A percentile compares a stretch with the other conserved stretches of the same genome.
Conservation (phyloP, 2,329 filamentous ascomycete species). For the Leptographium galeiforme region DNA sequence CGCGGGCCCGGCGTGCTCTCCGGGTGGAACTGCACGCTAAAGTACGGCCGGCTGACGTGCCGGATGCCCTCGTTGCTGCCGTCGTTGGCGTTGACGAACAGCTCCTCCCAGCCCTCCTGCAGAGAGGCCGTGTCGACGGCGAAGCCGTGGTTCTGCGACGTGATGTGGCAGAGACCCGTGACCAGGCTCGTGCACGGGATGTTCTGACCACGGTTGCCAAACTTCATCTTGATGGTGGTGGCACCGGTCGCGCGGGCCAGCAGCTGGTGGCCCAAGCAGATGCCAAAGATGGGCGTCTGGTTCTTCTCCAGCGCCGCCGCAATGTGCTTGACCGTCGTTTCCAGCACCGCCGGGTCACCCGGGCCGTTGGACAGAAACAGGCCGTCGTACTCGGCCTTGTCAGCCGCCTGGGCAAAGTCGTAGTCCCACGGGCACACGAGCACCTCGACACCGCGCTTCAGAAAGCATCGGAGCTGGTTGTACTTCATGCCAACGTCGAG, state of each 20-base stretch:
- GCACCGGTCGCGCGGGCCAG: constrained; percentile 81
- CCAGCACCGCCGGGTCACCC: constrained; percentile 81
- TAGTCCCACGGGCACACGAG: constrained; percentile 94
- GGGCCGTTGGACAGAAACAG: constrained; percentile 97
- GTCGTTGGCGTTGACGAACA: constrained; percentile 97
- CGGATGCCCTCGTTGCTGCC: constrained; percentile 96
- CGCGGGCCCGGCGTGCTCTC: constrained; percentile 91
- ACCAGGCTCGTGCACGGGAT: constrained; percentile 95
- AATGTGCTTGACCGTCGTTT: constrained; percentile 68
- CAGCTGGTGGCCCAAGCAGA: constrained; percentile 89
- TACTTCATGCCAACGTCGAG: constrained; percentile 97
- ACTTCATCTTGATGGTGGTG: constrained; percentile 91
- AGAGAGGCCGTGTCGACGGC: constrained; percentile 75
- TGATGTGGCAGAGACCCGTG: constrained; percentile 95
- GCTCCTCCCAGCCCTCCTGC: constrained; percentile 71
- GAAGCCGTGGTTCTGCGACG: constrained; percentile 95
- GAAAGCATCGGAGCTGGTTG: constrained; percentile 89
- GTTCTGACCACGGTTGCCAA: constrained; percentile 96
- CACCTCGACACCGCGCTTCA: constrained; percentile 84
- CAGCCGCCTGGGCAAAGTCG: constrained; percentile 64
- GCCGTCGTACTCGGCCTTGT: constrained; percentile 79
- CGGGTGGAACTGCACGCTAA: constrained; percentile 99
- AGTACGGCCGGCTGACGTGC: constrained; percentile 74
- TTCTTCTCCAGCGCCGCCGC: constrained; percentile 62
- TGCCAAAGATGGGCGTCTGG: constrained; percentile 82